Evolutionary conservation across 371 early-diverging fungal species (phyloP).

Genomic region (Actinomucor elegans): DNA sequence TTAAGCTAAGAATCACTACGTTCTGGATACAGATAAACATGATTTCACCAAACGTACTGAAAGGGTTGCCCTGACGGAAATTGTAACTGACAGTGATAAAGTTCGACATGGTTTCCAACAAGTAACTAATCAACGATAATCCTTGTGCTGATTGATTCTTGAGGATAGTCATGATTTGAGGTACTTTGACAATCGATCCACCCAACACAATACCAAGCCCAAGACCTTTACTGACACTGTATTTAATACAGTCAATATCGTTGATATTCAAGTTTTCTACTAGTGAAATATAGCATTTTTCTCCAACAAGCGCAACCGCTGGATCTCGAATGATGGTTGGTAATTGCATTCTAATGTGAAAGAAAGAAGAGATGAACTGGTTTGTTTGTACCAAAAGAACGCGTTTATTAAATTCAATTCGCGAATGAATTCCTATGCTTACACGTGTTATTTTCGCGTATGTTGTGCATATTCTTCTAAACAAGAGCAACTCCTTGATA

Average conservation of each 20-base stretch:
- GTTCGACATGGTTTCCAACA: constrained; percentile 81
- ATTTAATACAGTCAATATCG: constrained; percentile 75
- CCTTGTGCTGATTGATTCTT: constrained; percentile 71
- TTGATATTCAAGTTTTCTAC: constrained; percentile 62
- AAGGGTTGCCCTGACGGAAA: constrained; percentile 75
- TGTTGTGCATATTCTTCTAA: too few relatives aligned
- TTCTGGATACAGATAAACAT: constrained; percentile 82
- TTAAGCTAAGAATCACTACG: constrained; percentile 71
- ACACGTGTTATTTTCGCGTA: too few relatives aligned
- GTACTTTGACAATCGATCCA: constrained; percentile 87
- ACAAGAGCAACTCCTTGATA: too few relatives aligned
- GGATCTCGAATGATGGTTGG: constrained; percentile 57
- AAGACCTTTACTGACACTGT: constrained; percentile 81
- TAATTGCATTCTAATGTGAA: constrained; percentile 23
- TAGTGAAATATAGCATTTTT: constrained; percentile 63
- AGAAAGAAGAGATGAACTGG: neutral
- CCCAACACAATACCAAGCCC: constrained; percentile 89
- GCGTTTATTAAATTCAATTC: too few relatives aligned
- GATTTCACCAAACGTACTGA: constrained; percentile 90
- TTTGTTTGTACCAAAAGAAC: neutral
- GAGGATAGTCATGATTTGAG: constrained; percentile 90
- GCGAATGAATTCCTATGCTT: too few relatives aligned
- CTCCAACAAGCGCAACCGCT: constrained; percentile 63
- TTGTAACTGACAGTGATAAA: constrained; percentile 83
- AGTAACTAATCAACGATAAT: constrained; percentile 70